Conservation (phyloP, 768 basidiomycete species). For the Termitomyces titanicus region DNA sequence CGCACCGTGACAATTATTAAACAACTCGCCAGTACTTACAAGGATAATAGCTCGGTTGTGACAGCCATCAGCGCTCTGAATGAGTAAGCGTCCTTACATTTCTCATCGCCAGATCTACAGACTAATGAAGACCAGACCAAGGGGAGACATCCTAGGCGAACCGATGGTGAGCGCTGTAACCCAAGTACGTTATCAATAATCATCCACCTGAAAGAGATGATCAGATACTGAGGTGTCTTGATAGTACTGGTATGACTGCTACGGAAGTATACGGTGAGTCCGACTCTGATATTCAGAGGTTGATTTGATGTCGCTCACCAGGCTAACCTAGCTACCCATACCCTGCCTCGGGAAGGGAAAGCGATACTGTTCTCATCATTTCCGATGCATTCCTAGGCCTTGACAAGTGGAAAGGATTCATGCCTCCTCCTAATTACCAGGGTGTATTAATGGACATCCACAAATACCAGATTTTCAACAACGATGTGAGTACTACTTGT, state of each 20-base stretch:
- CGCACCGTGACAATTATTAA: conserved; percentile 67
- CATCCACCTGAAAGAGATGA: neutral
- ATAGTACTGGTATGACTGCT: conserved; percentile 74
- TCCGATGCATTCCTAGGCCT: conserved; percentile 80
- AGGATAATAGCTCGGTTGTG: conserved; percentile 49
- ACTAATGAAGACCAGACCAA: conserved; percentile 41
- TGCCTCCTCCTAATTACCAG: conserved; percentile 44
- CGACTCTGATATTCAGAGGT: neutral
- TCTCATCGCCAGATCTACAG: conserved; percentile 52
- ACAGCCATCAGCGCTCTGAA: conserved; percentile 73
- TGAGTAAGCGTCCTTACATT: conserved; percentile 47
- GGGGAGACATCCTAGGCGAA: neutral
- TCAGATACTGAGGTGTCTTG: conserved; percentile 13
- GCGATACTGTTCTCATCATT: conserved; percentile 63
- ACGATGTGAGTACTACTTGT: conserved; percentile 38
- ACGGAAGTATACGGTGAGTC: conserved; percentile 64
- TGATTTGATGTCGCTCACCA: neutral
- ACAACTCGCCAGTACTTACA: conserved; percentile 57
- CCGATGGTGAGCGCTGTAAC: conserved; percentile 42
- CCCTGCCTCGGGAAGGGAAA: conserved; percentile 30
- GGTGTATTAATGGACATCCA: conserved; percentile 81
- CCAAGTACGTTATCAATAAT: conserved; percentile 33
- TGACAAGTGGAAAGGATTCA: conserved; percentile 64
- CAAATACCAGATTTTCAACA: conserved; percentile 73
- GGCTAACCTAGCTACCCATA: conserved; percentile 27